Base-by-base conservation (phyloP, 176 grass and related monocot genomes). In the Carex pumila region DNA sequence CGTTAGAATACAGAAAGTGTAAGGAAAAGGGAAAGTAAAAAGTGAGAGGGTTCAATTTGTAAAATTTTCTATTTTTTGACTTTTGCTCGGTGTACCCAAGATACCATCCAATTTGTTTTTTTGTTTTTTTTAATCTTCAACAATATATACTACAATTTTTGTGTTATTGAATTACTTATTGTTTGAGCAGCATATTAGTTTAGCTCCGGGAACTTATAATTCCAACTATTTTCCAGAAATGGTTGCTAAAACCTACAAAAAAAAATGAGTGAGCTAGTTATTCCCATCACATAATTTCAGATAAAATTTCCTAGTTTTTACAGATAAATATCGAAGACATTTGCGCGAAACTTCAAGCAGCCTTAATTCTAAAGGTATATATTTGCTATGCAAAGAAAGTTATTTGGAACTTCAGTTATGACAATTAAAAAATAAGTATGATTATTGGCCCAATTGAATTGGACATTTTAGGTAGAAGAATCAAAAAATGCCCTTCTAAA, bases 401-500 rank as follows among this genome's bases (percentile, higher is more conserved):
- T 18, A 74, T 19, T 74, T 29, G 9, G 1, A 29, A 52, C 10
- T 67, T 74, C 71, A 52, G 14, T 53, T 74, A 74, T 5, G 45
- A 74, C 71, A 52, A 7, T 74, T 25, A 25, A 0, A 13, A 74
- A 10, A 53, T 74, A 53, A 74, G 11, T 21, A 74, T 15, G 19
- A 74, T 73, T 8, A 52, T 74, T 74, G n/a, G 19, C 71, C 22
- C 4, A 14, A 53, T 30, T 14, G 19, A 77, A 53, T 77, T 77
- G 12, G 25, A 31, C 31, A 8, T 56, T 49, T 55, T 12, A 77
- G 72, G 72, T 6, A 31, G 83, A 87, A 77, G 41, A 87, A 84
- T 59, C 34, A 1, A 39, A 77, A 73, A 67, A 67, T 83, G 55
- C 47, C 81, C 59, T 84, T 30, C 12, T 39, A 53, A 83, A 64